These are phyloP conservation scores for Kernera saxatilis DNA, from an alignment of 345 rosid species.

Conservation along the genomic window DNA sequence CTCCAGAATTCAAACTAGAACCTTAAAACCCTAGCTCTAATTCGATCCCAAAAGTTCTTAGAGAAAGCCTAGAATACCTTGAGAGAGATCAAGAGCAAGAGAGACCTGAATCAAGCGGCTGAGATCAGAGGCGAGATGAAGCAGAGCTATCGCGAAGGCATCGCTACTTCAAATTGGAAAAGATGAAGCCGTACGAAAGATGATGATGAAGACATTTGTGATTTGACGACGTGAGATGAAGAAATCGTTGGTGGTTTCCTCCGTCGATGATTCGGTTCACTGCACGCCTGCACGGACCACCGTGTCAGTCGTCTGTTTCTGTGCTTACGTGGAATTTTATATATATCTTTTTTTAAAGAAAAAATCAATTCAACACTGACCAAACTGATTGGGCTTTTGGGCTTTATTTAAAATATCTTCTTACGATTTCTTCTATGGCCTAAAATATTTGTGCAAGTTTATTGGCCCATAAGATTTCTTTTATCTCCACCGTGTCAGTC, in stretches of 20 bases:
- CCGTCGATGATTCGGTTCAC: constrained; percentile 29
- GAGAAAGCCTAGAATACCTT: constrained; percentile 1
- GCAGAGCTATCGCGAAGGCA: constrained; percentile 14
- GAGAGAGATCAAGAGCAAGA: constrained; percentile 13
- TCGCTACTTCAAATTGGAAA: neutral
- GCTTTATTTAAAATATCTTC: neutral
- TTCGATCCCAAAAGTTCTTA: constrained; percentile 4
- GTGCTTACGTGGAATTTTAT: constrained; percentile 36
- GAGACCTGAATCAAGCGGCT: constrained; percentile 6
- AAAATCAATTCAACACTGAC: neutral
- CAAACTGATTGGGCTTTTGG: constrained; percentile 22
- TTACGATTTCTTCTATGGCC: neutral
- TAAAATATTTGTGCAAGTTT: neutral
- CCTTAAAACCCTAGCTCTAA: constrained; percentile 12
- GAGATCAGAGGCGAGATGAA: constrained; percentile 2
- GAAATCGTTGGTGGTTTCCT: constrained; percentile 29
- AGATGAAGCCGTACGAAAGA: constrained; percentile 8
- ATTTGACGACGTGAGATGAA: constrained; percentile 16
- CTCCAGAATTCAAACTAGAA: constrained; percentile 3
- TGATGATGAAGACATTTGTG: constrained; percentile 13
- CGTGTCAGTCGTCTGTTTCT: constrained; percentile 37
- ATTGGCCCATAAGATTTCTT: neutral
- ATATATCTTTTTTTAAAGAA: neutral
- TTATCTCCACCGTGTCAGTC: constrained; percentile 44
- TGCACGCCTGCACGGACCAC: constrained; percentile 36